These are phyloP conservation scores for Vanrija humicola DNA, from an alignment of 1,284 basidiomycete genomes.

Conservation along the genomic window DNA sequence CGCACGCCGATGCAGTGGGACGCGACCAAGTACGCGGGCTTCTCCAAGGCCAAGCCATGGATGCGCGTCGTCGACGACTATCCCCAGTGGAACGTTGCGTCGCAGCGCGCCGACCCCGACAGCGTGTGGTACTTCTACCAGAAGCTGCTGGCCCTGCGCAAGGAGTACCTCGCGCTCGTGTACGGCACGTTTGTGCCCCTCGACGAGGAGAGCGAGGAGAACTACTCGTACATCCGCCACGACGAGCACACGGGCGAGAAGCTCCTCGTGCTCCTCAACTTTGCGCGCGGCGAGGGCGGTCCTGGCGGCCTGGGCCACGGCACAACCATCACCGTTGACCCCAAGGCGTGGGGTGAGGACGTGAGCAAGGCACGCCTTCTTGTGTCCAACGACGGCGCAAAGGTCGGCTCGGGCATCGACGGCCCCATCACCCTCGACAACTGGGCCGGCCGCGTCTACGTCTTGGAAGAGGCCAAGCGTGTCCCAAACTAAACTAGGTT, in stretches of 20 bases:
- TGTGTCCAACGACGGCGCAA: conserved; percentile 23
- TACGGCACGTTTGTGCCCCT: conserved; percentile 44
- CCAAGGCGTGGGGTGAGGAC: conserved; percentile 17
- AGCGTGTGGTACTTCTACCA: conserved; percentile 39
- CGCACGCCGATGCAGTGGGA: conserved; percentile 58
- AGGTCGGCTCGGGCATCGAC: conserved; percentile 15
- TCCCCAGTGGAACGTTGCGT: conserved; percentile 48
- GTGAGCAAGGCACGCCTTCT: conserved; percentile 20
- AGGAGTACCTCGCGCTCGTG: conserved; percentile 36
- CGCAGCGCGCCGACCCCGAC: conserved; percentile 41
- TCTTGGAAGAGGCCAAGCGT: conserved; percentile 12
- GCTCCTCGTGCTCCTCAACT: conserved; percentile 40
- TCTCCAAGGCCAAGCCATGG: conserved; percentile 64
- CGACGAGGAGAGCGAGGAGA: conserved; percentile 35
- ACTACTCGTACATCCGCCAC: conserved; percentile 44
- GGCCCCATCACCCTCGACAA: conserved; percentile 15
- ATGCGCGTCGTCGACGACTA: conserved; percentile 74
- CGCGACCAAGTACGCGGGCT: conserved; percentile 58
- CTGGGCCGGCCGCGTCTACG: conserved; percentile 31
- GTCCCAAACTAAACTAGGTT: too few species aligned
- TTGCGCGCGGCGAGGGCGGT: conserved; percentile 22
- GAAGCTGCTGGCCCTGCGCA: conserved; percentile 42
- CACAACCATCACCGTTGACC: conserved; percentile 2
- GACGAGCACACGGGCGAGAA: conserved; percentile 22
- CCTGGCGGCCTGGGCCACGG: conserved; percentile 7